These are phyloP conservation scores for Geotrichum siamense DNA, from an alignment of 1,139 yeast species.

Conservation along the genomic window DNA sequence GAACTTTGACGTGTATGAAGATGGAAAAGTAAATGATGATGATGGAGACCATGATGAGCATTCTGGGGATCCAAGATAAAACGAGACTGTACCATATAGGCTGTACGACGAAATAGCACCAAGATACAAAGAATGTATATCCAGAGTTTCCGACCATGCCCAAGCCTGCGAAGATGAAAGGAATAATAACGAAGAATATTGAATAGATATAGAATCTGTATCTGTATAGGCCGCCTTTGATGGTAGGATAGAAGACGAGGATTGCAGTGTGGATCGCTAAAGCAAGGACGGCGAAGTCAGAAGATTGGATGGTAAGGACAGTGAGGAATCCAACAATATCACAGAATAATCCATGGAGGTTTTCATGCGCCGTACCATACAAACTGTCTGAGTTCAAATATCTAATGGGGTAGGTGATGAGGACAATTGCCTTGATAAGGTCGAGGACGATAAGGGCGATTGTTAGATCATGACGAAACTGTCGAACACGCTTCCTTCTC, in stretches of 20 bases:
- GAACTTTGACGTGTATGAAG: slow-evolving; percentile 50
- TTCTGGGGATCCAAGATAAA: slow-evolving; percentile 77
- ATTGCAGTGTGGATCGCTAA: slow-evolving; percentile 75
- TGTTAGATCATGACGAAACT: slow-evolving; percentile 67
- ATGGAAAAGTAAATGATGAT: slow-evolving; percentile 58
- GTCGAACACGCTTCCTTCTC: not conserved
- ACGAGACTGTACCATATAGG: slow-evolving; percentile 70
- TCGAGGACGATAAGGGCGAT: slow-evolving; percentile 61
- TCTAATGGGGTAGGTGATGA: slow-evolving; percentile 58
- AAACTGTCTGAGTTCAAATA: slow-evolving; percentile 33
- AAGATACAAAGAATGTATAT: slow-evolving; percentile 43
- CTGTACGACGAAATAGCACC: slow-evolving; percentile 67
- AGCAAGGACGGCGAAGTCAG: slow-evolving; percentile 64
- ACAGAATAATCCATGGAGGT: slow-evolving; percentile 42
- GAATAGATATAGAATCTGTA: slow-evolving; percentile 48
- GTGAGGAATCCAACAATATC: slow-evolving; percentile 73
- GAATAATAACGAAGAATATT: slow-evolving; percentile 47
- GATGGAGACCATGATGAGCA: slow-evolving; percentile 53
- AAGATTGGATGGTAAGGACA: slow-evolving; percentile 43
- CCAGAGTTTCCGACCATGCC: slow-evolving; percentile 47
- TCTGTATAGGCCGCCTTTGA: slow-evolving; percentile 47
- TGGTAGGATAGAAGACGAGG: slow-evolving; percentile 42
- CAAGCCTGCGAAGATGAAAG: slow-evolving; percentile 59
- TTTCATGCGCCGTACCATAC: not conserved
- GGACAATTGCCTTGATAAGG: slow-evolving; percentile 59